Base-by-base conservation (phyloP, 2,329 filamentous ascomycete genomes). In the Colletotrichum limetticola region DNA sequence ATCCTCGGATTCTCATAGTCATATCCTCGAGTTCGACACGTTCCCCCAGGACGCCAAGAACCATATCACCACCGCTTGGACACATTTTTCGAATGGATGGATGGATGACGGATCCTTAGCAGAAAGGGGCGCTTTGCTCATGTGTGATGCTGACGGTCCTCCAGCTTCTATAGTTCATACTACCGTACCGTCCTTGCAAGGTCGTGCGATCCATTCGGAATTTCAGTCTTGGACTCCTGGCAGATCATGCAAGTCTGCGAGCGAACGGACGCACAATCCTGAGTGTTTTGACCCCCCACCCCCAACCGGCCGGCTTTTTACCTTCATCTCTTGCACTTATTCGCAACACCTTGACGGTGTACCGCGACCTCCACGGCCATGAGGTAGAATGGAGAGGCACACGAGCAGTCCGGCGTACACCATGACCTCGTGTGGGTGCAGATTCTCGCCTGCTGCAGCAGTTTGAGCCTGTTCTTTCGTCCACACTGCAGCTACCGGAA, bases 401-500 rank as follows among this genome's bases (percentile, higher is more conserved):
- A 53, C 28, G 65, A 52, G 46, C 46, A 37, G 30, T 49, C 35
- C 62, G 32, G 26, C 32, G 19, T 22, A 22, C 46, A 37, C 61
- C 22, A 32, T 55, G 61, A 26, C 46, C 46, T 60, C 30, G 24
- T 59, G 26, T 58, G 35, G 26, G 42, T 52, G 22, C 35, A 52
- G 49, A 52, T 58, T 71, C 62, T 68, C 57, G 69, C 49, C 53
- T 28, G 66, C 59, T 26, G 35, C 59, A 37, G 70, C 60, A 22
- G 69, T 69, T 72, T 69, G 66, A 56, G 59, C 37, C 37, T 28
- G 24, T 49, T 32, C 37, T 53, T 26, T 35, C 60, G 63, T 57
- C 59, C 70, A 68, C 19, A 35, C 70, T 63, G 60, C 66, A 72
- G 35, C 66, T 65, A 66, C 60, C 66, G 66, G 56, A 66, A 61